Conservation (phyloP, 169 alveolate species). For the Eimeria falciformis region DNA sequence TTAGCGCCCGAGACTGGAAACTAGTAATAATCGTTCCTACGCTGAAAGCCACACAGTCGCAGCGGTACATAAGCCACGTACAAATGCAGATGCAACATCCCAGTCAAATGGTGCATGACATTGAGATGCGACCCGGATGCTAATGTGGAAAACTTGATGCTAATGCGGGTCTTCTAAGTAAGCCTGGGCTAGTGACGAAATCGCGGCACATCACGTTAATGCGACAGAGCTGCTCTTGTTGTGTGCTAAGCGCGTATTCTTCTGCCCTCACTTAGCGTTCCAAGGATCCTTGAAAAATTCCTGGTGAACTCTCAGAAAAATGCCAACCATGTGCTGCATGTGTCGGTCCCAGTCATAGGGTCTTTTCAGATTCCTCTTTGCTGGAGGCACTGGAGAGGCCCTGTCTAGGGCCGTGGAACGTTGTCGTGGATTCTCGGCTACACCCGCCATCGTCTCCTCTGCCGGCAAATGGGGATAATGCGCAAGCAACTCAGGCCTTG, state of each 20-base stretch:
- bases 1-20: conserved; percentile 85
- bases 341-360: conserved; percentile 91
- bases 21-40: conserved; percentile 90
- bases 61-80: neutral
- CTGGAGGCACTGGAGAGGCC: conserved; percentile 52
- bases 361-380: conserved; percentile 4
- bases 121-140: too few relatives aligned
- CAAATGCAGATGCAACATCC: neutral
- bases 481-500: conserved; percentile 78
- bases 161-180: too few relatives aligned
- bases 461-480: conserved; percentile 79
- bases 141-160: too few relatives aligned
- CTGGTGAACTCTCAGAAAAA: conserved; percentile 89
- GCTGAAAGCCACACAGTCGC: conserved; percentile 58
- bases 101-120: too few relatives aligned
- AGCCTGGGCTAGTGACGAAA: too few relatives aligned
- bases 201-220: too few relatives aligned
- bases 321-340: conserved; percentile 89
- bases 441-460: conserved; percentile 27
- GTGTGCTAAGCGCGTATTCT: too few relatives aligned
- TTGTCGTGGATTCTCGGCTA: conserved; percentile 36
- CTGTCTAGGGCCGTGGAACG: conserved; percentile 34
- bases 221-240: too few relatives aligned
- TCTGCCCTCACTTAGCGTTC: conserved; percentile 80
- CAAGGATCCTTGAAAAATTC: conserved; percentile 90